Percentiles rank a stretch among this genome's conserved stretches.
phyloP scores from a whole-genome alignment of 768 basidiomycete species.

The Amanita exitialis region DNA sequence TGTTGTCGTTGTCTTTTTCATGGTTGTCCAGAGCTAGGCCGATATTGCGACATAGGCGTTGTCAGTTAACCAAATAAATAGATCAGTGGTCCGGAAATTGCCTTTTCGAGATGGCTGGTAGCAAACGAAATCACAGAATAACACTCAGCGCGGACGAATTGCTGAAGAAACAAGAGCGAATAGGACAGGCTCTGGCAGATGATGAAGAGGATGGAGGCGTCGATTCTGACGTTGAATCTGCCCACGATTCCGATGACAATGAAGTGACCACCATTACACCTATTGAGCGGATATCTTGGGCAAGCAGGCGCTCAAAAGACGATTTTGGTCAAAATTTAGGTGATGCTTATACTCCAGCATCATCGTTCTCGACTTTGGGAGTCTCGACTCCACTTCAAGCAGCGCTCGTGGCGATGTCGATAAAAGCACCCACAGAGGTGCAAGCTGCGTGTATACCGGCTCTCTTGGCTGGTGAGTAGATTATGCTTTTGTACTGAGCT shows the following conservation, averaged over 20 bases:
- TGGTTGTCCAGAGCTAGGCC: no score
- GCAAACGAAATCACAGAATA: slow-evolving; percentile 15
- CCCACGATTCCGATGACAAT: neutral
- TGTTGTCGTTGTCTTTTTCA: slow-evolving; percentile 13
- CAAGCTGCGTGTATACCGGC: slow-evolving; percentile 87
- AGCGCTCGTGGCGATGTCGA: slow-evolving; percentile 76
- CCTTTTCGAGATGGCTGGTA: slow-evolving; percentile 7
- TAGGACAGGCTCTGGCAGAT: slow-evolving; percentile 18
- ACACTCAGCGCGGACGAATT: slow-evolving; percentile 34
- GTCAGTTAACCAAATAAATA: neutral
- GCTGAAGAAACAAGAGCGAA: slow-evolving; percentile 34
- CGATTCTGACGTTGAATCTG: neutral
- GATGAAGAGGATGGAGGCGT: slow-evolving; percentile 5
- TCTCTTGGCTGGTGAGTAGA: slow-evolving; percentile 58
- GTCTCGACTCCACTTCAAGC: slow-evolving; percentile 49
- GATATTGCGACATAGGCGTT: no score
- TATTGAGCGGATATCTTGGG: slow-evolving; percentile 2
- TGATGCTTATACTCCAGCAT: slow-evolving; percentile 7
- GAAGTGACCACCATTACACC: neutral
- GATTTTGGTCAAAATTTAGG: neutral
- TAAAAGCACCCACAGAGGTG: slow-evolving; percentile 74
- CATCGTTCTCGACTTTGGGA: slow-evolving; percentile 47
- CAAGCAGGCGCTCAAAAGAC: neutral
- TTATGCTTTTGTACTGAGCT: neutral
- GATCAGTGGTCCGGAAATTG: neutral